phyloP scores from a whole-genome alignment of 2,329 filamentous ascomycete species.

The Epichloe aotearoae region DNA sequence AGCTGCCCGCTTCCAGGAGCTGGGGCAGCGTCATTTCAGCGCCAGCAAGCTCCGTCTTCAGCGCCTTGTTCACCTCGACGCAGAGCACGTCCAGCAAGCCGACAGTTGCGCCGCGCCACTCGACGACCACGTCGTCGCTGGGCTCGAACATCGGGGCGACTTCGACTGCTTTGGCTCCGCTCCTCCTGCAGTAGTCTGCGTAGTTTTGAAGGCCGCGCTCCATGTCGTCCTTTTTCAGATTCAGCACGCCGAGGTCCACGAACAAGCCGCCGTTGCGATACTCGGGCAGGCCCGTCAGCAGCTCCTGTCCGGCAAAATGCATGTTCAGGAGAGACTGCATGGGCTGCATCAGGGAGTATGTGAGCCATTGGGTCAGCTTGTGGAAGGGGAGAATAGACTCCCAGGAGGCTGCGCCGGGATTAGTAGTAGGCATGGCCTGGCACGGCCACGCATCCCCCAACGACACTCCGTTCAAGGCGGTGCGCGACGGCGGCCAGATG shows the following conservation, averaged over 20 bases:
- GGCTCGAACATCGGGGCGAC: conserved; percentile 47
- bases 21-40: conserved; percentile 69
- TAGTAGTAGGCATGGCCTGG: conserved; percentile 66
- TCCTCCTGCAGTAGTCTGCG: conserved; percentile 55
- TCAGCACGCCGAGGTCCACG: conserved; percentile 70
- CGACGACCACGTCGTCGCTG: conserved; percentile 47
- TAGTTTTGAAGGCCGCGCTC: conserved; percentile 54
- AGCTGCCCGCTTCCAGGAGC: conserved; percentile 88
- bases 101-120: conserved; percentile 52
- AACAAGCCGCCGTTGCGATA: conserved; percentile 87
- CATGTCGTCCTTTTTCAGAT: conserved; percentile 55
- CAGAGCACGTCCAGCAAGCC: conserved; percentile 44
- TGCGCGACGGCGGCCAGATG: conserved; percentile 83
- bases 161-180: conserved; percentile 47
- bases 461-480: conserved; percentile 71
- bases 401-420: conserved; percentile 42
- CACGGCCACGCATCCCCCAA: conserved; percentile 94
- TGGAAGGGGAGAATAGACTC: conserved; percentile 81
- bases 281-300: conserved; percentile 79
- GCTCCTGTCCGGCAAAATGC: conserved; percentile 66
- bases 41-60: conserved; percentile 52
- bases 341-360: conserved; percentile 84
- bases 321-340: conserved; percentile 73
- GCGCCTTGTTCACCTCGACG: conserved; percentile 42
- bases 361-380: conserved; percentile 90